These are phyloP conservation scores for Quercus dentata DNA, from an alignment of 306 rosid species.

Conservation along the genomic window DNA sequence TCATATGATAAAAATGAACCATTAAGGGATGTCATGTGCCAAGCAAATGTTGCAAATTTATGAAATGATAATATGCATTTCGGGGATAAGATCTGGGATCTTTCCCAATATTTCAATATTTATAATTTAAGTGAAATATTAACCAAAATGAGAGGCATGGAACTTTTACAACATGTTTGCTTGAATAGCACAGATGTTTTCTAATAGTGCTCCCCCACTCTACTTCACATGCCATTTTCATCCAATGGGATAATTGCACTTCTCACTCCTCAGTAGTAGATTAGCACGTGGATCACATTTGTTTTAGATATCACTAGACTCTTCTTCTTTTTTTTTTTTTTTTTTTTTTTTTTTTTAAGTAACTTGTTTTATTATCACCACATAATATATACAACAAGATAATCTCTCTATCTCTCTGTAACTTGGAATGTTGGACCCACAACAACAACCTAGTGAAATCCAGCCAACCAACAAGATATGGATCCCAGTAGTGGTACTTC, in stretches of 20 bases:
- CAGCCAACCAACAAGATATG: conserved; percentile 48
- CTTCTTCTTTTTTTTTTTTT: too few species aligned
- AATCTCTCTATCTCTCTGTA: background rate
- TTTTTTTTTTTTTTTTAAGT: too few species aligned
- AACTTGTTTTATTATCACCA: background rate
- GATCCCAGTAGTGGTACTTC: conserved; percentile 31
- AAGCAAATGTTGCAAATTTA: too few species aligned
- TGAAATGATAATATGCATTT: too few species aligned
- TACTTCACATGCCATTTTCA: background rate
- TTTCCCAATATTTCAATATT: too few species aligned
- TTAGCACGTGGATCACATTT: conserved; percentile 28
- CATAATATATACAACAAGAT: background rate
- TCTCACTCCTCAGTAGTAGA: background rate
- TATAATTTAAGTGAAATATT: too few species aligned
- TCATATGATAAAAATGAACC: too few species aligned
- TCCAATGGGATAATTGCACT: background rate
- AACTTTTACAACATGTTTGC: background rate
- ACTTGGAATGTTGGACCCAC: conserved; percentile 19
- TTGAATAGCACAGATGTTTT: background rate
- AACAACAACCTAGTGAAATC: conserved; percentile 33
- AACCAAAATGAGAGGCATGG: too few species aligned
- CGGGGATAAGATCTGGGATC: too few species aligned
- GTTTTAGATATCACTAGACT: background rate
- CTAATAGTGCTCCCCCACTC: background rate
- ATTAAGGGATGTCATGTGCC: too few species aligned